Percentiles rank a stretch among this genome's conserved stretches.
Conservation (phyloP, 495 filamentous ascomycete genomes). For the Rhypophila decipiens region DNA sequence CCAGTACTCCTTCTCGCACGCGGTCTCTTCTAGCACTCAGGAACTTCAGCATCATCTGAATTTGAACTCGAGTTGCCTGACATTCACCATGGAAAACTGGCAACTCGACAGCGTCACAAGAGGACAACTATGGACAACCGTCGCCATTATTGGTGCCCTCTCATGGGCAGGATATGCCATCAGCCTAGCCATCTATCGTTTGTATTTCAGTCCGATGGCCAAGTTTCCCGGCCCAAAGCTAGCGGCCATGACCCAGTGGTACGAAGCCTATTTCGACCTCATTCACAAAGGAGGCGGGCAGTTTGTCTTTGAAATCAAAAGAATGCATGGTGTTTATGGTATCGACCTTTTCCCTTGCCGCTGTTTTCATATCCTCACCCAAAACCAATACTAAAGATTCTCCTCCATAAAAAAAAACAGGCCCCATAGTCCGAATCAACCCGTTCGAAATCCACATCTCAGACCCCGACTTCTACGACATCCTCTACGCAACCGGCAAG, state of each 20-base stretch:
- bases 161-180: no score
- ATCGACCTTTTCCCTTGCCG: background rate
- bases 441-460: conserved; percentile 35
- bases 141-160: background rate
- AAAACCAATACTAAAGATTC: background rate
- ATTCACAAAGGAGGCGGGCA: conserved; percentile 4
- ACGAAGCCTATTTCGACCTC: conserved; percentile 38
- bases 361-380: background rate
- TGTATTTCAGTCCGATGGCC: conserved; percentile 43
- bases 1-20: no score
- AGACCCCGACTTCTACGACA: conserved; percentile 27
- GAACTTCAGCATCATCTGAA: no score
- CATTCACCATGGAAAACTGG: no score
- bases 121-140: no score
- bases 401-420: conserved; percentile 11
- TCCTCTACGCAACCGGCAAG: conserved; percentile 21
- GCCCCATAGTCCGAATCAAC: conserved; percentile 50
- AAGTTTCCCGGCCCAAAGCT: conserved; percentile 45
- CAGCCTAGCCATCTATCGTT: conserved; percentile 27
- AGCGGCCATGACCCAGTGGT: conserved; percentile 40
- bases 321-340: conserved; percentile 6
- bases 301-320: background rate
- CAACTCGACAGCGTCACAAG: no score
- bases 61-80: no score
- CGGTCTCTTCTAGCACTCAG: no score